phyloP scores from a whole-genome alignment of 1,284 basidiomycete species.

The Trichosporon asahii region DNA sequence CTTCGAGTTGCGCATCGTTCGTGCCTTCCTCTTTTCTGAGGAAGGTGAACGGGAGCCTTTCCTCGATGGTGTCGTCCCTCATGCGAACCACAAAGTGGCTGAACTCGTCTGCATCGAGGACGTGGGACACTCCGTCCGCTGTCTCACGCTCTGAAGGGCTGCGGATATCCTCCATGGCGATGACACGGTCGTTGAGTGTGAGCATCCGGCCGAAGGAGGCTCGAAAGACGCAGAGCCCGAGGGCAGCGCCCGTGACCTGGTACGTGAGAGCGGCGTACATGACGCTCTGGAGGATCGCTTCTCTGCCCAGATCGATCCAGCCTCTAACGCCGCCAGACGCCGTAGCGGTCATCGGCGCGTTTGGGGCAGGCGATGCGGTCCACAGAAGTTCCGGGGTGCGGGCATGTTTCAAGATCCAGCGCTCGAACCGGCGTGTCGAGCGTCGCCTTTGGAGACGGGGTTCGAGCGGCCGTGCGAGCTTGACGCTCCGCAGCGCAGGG shows the following conservation, averaged over 20 bases:
- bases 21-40: not conserved
- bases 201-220: not conserved
- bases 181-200: not conserved
- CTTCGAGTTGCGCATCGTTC: not conserved
- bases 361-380: no score
- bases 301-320: not conserved
- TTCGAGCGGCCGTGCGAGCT: no score
- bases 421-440: no score
- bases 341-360: no score
- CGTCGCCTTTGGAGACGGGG: no score
- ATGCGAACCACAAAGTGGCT: not conserved
- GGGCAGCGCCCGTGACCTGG: not conserved
- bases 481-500: no score
- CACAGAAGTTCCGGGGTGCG: no score
- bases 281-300: not conserved
- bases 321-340: not conserved
- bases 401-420: no score
- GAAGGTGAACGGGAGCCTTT: not conserved
- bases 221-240: not conserved
- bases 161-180: not conserved
- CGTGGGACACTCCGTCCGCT: not conserved
- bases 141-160: not conserved
- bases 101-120: not conserved
- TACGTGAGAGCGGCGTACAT: not conserved
- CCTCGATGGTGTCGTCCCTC: not conserved